A percentile compares a stretch with the other conserved stretches of the same genome.
Evolutionary conservation across 2,329 filamentous ascomycete genomes (phyloP).

Genomic region (Penicillium sumatraense): DNA sequence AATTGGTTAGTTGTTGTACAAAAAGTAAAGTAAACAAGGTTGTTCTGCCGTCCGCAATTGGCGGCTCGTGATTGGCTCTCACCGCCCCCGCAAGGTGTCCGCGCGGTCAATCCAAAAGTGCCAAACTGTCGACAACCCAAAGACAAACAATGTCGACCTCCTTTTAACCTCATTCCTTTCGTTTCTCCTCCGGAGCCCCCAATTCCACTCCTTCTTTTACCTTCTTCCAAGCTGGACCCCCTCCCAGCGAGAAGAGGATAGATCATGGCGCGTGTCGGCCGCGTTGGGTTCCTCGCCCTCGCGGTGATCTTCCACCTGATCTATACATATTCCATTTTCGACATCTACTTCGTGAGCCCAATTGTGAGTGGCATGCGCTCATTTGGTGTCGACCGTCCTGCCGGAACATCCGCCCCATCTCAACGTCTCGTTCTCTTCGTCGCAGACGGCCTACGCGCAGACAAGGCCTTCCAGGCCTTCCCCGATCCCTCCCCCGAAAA

Average conservation of each 20-base stretch:
- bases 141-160: conserved; percentile 17
- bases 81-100: conserved; percentile 20
- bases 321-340: conserved; percentile 95
- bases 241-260: conserved; percentile 16
- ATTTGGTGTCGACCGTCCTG: conserved; percentile 69
- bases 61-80: conserved; percentile 28
- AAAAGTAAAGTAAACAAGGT: conserved; percentile 8
- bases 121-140: conserved; percentile 13
- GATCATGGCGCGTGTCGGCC: conserved; percentile 61
- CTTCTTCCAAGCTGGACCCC: not conserved
- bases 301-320: conserved; percentile 91
- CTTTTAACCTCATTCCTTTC: conserved; percentile 17
- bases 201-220: conserved; percentile 24
- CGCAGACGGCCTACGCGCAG: conserved; percentile 94
- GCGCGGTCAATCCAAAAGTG: conserved; percentile 20
- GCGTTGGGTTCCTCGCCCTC: conserved; percentile 82
- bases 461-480: conserved; percentile 95
- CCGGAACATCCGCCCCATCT: conserved; percentile 71
- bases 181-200: conserved; percentile 21
- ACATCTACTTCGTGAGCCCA: conserved; percentile 97
- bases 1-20: not conserved
- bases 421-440: conserved; percentile 92
- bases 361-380: conserved; percentile 95
- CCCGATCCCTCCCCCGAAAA: conserved; percentile 75
- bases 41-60: conserved; percentile 23